Evolutionary conservation across 73 alveolate species (phyloP).

Genomic region (Paraurostyla sp.): DNA sequence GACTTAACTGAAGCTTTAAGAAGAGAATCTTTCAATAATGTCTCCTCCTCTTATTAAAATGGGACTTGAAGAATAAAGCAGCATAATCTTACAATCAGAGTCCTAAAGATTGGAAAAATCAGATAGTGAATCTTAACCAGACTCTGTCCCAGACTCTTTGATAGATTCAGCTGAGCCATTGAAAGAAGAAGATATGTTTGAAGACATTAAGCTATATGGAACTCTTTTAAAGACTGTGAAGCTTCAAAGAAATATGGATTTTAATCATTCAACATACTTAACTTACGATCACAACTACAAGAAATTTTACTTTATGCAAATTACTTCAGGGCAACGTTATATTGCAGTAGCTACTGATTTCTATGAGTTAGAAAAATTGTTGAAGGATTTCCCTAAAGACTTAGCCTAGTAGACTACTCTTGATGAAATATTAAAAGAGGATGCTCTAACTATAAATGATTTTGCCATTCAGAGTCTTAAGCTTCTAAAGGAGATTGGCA

Average conservation of each 20-base stretch:
- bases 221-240: conserved; percentile 48
- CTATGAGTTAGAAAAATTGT: conserved; percentile 29
- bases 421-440: background rate
- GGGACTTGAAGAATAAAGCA: too few relatives aligned
- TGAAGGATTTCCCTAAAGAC: background rate
- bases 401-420: background rate
- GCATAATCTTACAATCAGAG: too few relatives aligned
- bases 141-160: background rate
- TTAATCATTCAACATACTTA: conserved; percentile 25
- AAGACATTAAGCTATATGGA: conserved; percentile 42
- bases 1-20: background rate
- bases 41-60: too few relatives aligned
- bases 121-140: background rate
- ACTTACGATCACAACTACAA: conserved; percentile 60
- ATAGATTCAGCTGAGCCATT: background rate
- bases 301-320: conserved; percentile 50
- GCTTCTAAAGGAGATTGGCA: conserved; percentile 26
- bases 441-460: background rate
- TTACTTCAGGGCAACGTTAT: background rate
- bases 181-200: conserved; percentile 58
- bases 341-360: conserved; percentile 67
- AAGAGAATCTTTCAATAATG: background rate
- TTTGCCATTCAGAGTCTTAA: conserved; percentile 36
- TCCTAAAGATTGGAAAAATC: background rate
- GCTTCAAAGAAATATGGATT: background rate